Evolutionary conservation across 2,329 filamentous ascomycete species (phyloP).

Genomic region (Pseudogymnoascus sp.): DNA sequence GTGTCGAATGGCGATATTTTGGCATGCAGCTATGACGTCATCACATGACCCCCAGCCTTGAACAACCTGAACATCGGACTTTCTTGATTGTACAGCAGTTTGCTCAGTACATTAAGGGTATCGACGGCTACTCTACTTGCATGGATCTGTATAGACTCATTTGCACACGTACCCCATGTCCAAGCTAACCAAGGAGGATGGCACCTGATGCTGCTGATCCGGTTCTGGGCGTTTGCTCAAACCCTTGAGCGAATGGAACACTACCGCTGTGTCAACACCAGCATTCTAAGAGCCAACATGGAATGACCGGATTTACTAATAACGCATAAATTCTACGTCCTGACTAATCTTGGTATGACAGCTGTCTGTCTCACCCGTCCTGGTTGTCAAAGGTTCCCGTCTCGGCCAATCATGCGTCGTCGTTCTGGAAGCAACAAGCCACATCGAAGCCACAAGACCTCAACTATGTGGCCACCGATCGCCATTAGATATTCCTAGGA

Average conservation of each 20-base stretch:
- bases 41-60: not conserved
- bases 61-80: not conserved
- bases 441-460: not conserved
- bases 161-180: conserved; percentile 1
- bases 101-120: not conserved
- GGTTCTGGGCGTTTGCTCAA: not conserved
- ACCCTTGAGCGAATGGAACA: not conserved
- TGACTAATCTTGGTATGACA: not conserved
- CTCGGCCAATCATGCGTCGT: not conserved
- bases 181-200: not conserved
- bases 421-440: not conserved
- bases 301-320: not conserved
- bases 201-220: not conserved
- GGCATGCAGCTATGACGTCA: not conserved
- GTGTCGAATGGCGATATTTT: not conserved
- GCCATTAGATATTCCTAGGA: not conserved
- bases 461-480: not conserved
- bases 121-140: not conserved
- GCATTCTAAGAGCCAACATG: not conserved
- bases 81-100: not conserved
- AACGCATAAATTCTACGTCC: not conserved
- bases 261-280: not conserved
- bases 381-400: not conserved
- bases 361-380: not conserved
- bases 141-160: not conserved